phyloP scores from a whole-genome alignment of 805 yeast species.

The Saccharomyces jurei region DNA sequence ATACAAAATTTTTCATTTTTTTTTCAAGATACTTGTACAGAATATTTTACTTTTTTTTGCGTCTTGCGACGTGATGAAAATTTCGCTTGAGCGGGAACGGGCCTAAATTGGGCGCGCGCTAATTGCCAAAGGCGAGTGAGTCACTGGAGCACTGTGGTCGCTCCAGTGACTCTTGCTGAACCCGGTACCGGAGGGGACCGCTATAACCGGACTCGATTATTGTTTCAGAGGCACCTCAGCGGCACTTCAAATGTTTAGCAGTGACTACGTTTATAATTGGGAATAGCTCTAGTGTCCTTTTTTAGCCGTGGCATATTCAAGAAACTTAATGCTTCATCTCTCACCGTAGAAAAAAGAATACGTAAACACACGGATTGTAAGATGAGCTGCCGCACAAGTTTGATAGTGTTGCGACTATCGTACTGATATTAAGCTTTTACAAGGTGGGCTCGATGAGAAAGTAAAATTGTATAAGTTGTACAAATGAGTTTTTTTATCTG shows the following conservation, averaged over 20 bases:
- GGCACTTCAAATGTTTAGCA: background rate
- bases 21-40: background rate
- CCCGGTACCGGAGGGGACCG: conserved; percentile 1
- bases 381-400: background rate
- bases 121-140: background rate
- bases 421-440: no score
- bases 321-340: background rate
- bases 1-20: background rate
- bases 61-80: background rate
- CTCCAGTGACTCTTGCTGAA: background rate
- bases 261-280: background rate
- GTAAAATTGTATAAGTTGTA: no score
- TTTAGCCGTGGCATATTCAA: background rate
- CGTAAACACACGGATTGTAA: background rate
- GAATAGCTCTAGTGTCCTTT: background rate
- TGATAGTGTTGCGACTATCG: no score
- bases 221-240: background rate
- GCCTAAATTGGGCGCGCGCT: background rate
- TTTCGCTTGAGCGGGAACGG: background rate
- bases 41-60: background rate
- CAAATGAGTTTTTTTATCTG: no score
- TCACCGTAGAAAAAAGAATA: background rate
- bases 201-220: background rate
- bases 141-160: background rate
- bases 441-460: no score